Conservation (phyloP, 1,139 yeast species). For the Diutina rugosa region DNA sequence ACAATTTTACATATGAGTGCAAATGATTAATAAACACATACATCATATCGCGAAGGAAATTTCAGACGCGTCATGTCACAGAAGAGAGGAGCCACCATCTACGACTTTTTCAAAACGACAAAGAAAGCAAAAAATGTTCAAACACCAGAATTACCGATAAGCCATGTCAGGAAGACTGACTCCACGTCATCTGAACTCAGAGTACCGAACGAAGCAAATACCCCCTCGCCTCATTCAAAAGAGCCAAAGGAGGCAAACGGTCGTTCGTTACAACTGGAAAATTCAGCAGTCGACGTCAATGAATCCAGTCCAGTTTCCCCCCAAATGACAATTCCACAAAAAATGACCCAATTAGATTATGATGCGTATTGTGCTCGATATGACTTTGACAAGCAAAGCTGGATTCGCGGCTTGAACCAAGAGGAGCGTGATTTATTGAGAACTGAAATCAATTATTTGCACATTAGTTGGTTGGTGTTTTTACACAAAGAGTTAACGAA, state of each 20-base stretch:
- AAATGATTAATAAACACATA: background rate
- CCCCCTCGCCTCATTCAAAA: background rate
- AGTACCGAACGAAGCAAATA: background rate
- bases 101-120: background rate
- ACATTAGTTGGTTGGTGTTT: constrained; percentile 64
- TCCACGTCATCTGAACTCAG: background rate
- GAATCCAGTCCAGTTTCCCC: no score
- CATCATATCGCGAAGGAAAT: background rate
- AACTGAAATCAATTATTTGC: constrained; percentile 51
- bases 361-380: constrained; percentile 9
- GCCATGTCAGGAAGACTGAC: background rate
- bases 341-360: background rate
- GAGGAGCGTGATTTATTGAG: constrained; percentile 44
- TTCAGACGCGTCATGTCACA: background rate
- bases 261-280: no score
- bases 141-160: background rate
- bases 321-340: background rate
- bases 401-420: constrained; percentile 39
- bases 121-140: background rate
- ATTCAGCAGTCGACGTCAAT: no score
- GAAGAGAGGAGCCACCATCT: background rate
- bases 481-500: constrained; percentile 65
- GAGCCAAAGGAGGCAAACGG: no score
- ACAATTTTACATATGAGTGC: background rate
- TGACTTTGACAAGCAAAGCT: constrained; percentile 36